These are phyloP conservation scores for Mycena crocata DNA, from an alignment of 768 basidiomycete species.

Conservation along the genomic window DNA sequence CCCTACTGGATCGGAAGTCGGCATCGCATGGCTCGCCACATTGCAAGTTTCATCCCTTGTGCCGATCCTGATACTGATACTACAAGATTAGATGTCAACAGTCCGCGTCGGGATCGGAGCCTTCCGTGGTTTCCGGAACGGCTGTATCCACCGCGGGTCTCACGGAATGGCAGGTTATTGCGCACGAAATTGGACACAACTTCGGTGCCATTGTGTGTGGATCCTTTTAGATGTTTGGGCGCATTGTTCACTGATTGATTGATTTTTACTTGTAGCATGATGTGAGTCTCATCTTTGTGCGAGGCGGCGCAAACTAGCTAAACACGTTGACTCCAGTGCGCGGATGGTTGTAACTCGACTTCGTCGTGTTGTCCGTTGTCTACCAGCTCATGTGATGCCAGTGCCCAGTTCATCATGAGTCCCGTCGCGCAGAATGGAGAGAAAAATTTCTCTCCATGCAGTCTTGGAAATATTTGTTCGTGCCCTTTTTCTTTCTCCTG, in stretches of 20 bases:
- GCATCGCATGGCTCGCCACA: slow-evolving; percentile 90
- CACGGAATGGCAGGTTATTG: slow-evolving; percentile 86
- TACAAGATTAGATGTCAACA: slow-evolving; percentile 62
- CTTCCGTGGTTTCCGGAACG: slow-evolving; percentile 77
- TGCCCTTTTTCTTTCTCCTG: slow-evolving; percentile 16
- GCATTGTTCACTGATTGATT: slow-evolving; percentile 22
- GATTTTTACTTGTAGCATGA: slow-evolving; percentile 59
- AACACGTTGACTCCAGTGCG: slow-evolving; percentile 66
- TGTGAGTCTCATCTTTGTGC: slow-evolving; percentile 46
- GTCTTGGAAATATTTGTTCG: slow-evolving; percentile 87
- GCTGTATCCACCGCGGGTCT: slow-evolving; percentile 83
- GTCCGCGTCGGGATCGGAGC: slow-evolving; percentile 55
- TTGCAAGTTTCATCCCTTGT: slow-evolving; percentile 55
- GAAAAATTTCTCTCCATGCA: slow-evolving; percentile 80
- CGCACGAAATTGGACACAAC: slow-evolving; percentile 89
- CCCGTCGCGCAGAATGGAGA: slow-evolving; percentile 76
- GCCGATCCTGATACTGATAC: slow-evolving; percentile 13
- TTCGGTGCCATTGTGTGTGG: slow-evolving; percentile 87
- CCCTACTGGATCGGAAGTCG: slow-evolving; percentile 83
- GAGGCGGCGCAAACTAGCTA: slow-evolving; percentile 9
- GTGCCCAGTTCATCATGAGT: slow-evolving; percentile 84
- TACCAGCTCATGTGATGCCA: slow-evolving; percentile 69
- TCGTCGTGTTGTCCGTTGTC: slow-evolving; percentile 78
- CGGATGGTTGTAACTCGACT: slow-evolving; percentile 68
- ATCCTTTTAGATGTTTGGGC: slow-evolving; percentile 6